Conservation (phyloP, 2,329 filamentous ascomycete genomes). For the Aspergillus proliferans region DNA sequence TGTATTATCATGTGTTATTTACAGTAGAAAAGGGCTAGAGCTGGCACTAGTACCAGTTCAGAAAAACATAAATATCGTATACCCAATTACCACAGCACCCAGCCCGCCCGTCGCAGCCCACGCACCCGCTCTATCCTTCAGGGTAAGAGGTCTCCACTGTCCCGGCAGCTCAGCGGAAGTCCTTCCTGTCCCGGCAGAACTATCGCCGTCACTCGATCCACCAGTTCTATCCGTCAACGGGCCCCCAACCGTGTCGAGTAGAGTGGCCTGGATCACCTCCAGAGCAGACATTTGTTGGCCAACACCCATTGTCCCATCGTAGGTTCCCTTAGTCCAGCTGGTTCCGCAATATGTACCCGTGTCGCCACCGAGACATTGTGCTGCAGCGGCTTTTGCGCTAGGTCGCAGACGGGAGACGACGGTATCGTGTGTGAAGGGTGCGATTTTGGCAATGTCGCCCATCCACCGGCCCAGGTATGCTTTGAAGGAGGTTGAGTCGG, state of each 20-base stretch:
- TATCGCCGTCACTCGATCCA: slow-evolving; percentile 48
- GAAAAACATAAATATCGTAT: slow-evolving; percentile 1
- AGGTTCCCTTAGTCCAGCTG: slow-evolving; percentile 28
- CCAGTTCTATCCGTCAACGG: slow-evolving; percentile 44
- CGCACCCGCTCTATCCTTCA: slow-evolving; percentile 22
- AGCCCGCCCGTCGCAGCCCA: slow-evolving; percentile 25
- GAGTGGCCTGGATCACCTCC: slow-evolving; percentile 56
- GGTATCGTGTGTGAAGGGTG: slow-evolving; percentile 45
- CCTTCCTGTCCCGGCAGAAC: slow-evolving; percentile 26
- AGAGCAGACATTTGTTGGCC: slow-evolving; percentile 34
- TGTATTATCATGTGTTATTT: no score
- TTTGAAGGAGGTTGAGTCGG: slow-evolving; percentile 58
- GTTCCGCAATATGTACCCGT: slow-evolving; percentile 31
- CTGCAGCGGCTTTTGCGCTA: slow-evolving; percentile 29
- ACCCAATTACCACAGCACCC: slow-evolving; percentile 10
- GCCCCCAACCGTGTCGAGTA: slow-evolving; percentile 34
- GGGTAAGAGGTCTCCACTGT: slow-evolving; percentile 20
- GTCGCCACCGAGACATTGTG: slow-evolving; percentile 14
- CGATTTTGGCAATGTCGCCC: slow-evolving; percentile 50
- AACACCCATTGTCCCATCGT: slow-evolving; percentile 28
- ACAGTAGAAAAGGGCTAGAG: background rate
- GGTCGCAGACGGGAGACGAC: slow-evolving; percentile 46
- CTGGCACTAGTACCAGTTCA: background rate
- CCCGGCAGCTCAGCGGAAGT: slow-evolving; percentile 8
- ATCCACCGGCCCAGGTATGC: slow-evolving; percentile 55